Conservation (phyloP, 2,329 filamentous ascomycete genomes). For the Aschersonia sp. region DNA sequence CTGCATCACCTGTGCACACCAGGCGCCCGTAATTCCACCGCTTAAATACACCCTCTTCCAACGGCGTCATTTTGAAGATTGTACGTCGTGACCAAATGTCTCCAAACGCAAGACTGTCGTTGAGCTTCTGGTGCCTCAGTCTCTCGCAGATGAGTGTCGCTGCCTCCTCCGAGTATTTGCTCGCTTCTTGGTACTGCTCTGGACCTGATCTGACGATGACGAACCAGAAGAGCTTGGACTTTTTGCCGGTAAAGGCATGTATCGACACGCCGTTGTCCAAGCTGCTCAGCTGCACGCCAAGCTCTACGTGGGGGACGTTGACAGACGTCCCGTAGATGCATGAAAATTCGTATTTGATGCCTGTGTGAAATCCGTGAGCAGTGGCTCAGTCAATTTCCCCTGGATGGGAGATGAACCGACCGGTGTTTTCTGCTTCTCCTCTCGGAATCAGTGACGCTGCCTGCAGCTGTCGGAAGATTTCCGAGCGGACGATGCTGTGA, state of each 20-base stretch:
- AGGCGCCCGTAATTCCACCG: conserved; percentile 16
- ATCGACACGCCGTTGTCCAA: conserved; percentile 1
- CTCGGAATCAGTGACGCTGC: conserved; percentile 4
- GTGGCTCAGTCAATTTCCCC: not conserved
- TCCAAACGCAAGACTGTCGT: conserved; percentile 14
- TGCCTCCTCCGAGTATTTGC: not conserved
- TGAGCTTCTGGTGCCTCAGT: conserved; percentile 12
- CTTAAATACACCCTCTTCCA: conserved; percentile 17
- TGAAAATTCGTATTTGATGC: conserved; percentile 2
- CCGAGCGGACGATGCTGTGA: conserved; percentile 14
- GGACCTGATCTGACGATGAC: conserved; percentile 3
- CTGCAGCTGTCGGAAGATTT: conserved; percentile 12
- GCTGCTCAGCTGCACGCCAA: conserved; percentile 1
- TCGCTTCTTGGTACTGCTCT: conserved; percentile 14
- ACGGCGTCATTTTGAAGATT: conserved; percentile 9
- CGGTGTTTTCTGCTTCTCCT: conserved; percentile 7
- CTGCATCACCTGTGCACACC: conserved; percentile 18
- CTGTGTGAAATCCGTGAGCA: not conserved
- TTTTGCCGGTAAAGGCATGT: conserved; percentile 1
- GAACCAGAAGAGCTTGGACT: conserved; percentile 3
- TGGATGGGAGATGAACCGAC: conserved; percentile 2
- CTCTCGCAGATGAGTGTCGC: conserved; percentile 8
- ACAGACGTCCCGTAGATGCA: conserved; percentile 3
- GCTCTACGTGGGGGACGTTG: conserved; percentile 1
- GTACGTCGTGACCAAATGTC: conserved; percentile 15